Percentiles rank a stretch among this genome's conserved stretches.
These are phyloP conservation scores for Neurospora tetraspora DNA, from an alignment of 495 filamentous ascomycete species.

Conservation along the genomic window DNA sequence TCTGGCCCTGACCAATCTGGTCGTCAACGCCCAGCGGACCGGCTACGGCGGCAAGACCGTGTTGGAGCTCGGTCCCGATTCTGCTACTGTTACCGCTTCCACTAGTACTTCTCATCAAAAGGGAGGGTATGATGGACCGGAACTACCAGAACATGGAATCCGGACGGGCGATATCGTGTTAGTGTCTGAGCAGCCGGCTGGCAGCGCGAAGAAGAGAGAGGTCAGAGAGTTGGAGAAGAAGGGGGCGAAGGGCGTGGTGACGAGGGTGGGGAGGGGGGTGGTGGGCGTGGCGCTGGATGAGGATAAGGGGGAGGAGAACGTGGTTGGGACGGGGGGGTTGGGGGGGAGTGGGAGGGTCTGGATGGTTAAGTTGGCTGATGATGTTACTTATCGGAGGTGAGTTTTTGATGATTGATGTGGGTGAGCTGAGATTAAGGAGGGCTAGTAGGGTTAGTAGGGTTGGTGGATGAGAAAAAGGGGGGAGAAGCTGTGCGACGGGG, in stretches of 20 bases:
- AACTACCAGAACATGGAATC: conserved; percentile 73
- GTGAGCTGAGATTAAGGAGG: neutral
- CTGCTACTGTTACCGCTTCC: conserved; percentile 41
- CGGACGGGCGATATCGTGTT: conserved; percentile 81
- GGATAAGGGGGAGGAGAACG: conserved; percentile 48
- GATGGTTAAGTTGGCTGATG: conserved; percentile 87
- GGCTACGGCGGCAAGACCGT: conserved; percentile 83
- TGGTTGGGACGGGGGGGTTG: conserved; percentile 57
- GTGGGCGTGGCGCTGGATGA: conserved; percentile 62
- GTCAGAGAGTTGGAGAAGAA: conserved; percentile 50
- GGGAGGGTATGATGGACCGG: conserved; percentile 13
- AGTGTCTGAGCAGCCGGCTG: conserved; percentile 62
- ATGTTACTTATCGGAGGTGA: conserved; percentile 80
- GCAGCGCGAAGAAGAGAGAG: conserved; percentile 63
- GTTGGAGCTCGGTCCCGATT: conserved; percentile 67
- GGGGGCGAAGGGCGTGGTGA: conserved; percentile 76
- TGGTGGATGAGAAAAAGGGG: neutral
- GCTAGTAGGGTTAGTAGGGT: neutral
- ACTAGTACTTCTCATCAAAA: neutral
- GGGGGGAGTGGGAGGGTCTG: conserved; percentile 51
- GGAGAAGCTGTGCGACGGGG: neutral
- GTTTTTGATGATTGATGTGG: conserved; percentile 1
- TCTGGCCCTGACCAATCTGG: conserved; percentile 74
- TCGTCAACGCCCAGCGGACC: conserved; percentile 70
- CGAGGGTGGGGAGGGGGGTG: conserved; percentile 49